These are phyloP conservation scores for Lachnellula suecica DNA, from an alignment of 2,329 filamentous ascomycete genomes.

Conservation along the genomic window DNA sequence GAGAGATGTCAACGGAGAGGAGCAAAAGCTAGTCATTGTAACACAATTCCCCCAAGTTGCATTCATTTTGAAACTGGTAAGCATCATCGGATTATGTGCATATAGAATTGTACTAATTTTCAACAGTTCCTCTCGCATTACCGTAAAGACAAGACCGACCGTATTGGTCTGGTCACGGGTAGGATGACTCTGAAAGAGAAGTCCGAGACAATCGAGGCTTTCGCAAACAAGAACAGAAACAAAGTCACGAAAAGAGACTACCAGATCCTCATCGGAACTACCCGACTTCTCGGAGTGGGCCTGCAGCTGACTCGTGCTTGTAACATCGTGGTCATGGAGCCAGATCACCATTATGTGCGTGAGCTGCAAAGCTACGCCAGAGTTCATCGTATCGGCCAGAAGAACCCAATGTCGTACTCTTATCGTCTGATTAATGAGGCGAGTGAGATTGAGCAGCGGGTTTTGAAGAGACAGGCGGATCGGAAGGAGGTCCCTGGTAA, in stretches of 20 bases:
- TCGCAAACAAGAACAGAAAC: slow-evolving; percentile 1
- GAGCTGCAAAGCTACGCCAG: slow-evolving; percentile 16
- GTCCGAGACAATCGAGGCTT: slow-evolving; percentile 6
- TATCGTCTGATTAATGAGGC: slow-evolving; percentile 13
- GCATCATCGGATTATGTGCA: not conserved
- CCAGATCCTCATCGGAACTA: slow-evolving; percentile 17
- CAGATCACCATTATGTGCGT: slow-evolving; percentile 14
- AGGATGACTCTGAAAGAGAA: slow-evolving; percentile 4
- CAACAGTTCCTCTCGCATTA: slow-evolving; percentile 9
- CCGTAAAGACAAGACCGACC: slow-evolving; percentile 1
- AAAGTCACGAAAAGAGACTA: slow-evolving; percentile 11
- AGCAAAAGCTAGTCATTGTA: slow-evolving; percentile 19
- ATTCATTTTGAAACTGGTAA: slow-evolving; percentile 15
- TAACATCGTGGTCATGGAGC: slow-evolving; percentile 19
- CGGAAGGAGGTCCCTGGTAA: not conserved
- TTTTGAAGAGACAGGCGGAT: slow-evolving; percentile 14
- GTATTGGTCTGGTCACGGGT: slow-evolving; percentile 9
- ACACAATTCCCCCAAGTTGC: slow-evolving; percentile 14
- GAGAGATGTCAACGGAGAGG: slow-evolving; percentile 8
- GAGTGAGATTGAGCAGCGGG: slow-evolving; percentile 8
- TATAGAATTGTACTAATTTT: not conserved
- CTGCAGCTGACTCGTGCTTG: slow-evolving; percentile 16
- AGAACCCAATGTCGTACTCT: slow-evolving; percentile 8
- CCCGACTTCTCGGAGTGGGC: slow-evolving; percentile 14
- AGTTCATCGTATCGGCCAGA: slow-evolving; percentile 20